Base-by-base conservation (phyloP, 805 yeast species). In the Yarrowia alimentaria region DNA sequence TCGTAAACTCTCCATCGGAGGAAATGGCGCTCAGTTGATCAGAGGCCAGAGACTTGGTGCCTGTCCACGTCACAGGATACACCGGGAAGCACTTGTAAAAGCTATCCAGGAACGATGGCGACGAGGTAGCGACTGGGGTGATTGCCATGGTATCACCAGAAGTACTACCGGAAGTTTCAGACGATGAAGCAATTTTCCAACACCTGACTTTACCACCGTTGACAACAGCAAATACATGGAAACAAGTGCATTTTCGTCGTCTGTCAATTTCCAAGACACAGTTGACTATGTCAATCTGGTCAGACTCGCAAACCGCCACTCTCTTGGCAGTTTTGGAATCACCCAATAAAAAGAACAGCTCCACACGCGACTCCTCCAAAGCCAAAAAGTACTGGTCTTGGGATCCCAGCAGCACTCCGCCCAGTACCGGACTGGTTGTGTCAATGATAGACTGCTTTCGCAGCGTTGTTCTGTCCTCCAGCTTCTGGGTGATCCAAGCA, bases 21-120 rank as follows among this genome's bases (percentile, higher is more conserved):
- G 82, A 76, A 5, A 85, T 78, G 0, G 80, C 68, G 0, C 89
- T 74, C 5, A 89, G 62, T 10, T 43, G 50, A 6, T 43, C 50
- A 2, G 50, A 12, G 13, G 33, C n/a, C 22, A 20, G 18, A 13
- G 21, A 5, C 12, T 8, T 5, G 25, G 17, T 3, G 22, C 22
- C 37, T 6, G 35, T 21, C 50, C 50, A 43, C 13, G 50, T 14
- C 3, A 43, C 50, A 7, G 50, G 50, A 17, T 21, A 43, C 13
- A 43, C 50, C 0, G 50, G 50, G 4, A 18, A 13, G 7, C 50
- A 20, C 11, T 16, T 14, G 37, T 21, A 43, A 22, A 30, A 43
- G 13, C 12, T 9, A 11, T 30, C 37, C 18, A 31, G 17, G n/a
- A 43, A 43, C 8, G 50, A 43, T 5, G 50, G 37, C 4, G 20